These are phyloP conservation scores for Parmelia sp. DNA, from an alignment of 495 filamentous ascomycete species.

Conservation along the genomic window DNA sequence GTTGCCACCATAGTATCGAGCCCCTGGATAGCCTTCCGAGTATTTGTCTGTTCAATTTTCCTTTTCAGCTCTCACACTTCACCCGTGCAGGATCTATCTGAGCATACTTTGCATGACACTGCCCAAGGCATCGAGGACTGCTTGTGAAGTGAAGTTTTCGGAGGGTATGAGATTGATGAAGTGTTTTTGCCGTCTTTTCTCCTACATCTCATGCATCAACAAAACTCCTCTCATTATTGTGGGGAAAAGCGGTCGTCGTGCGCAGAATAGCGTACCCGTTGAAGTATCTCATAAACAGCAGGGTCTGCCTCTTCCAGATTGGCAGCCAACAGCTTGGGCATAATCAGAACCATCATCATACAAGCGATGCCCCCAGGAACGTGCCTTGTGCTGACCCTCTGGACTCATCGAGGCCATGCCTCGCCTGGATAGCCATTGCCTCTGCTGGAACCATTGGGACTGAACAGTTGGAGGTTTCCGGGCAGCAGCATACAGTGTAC, in stretches of 20 bases:
- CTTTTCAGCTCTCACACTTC: conserved; percentile 18
- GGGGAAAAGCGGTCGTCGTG: not conserved
- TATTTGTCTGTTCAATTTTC: conserved; percentile 70
- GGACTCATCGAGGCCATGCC: conserved; percentile 44
- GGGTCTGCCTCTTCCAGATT: conserved; percentile 82
- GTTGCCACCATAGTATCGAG: conserved; percentile 95
- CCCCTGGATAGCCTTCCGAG: conserved; percentile 96
- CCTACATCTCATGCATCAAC: conserved; percentile 44
- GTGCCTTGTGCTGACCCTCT: conserved; percentile 62
- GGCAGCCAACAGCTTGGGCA: conserved; percentile 65
- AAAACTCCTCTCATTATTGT: not conserved
- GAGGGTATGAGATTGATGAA: conserved; percentile 99
- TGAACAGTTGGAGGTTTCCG: not conserved
- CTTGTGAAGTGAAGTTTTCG: conserved; percentile 97
- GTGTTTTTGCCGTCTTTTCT: conserved; percentile 91
- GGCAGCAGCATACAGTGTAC: conserved; percentile 10
- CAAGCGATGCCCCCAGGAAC: conserved; percentile 12
- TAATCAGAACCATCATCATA: conserved; percentile 15
- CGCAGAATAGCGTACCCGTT: conserved; percentile 57
- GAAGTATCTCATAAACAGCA: conserved; percentile 74
- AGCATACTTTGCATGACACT: conserved; percentile 95
- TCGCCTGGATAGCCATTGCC: conserved; percentile 33
- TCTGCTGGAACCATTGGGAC: conserved; percentile 6
- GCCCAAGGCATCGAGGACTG: conserved; percentile 90
- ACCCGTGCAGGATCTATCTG: not conserved